These are phyloP conservation scores for Saitozyma podzolica DNA, from an alignment of 768 basidiomycete species.

Conservation along the genomic window DNA sequence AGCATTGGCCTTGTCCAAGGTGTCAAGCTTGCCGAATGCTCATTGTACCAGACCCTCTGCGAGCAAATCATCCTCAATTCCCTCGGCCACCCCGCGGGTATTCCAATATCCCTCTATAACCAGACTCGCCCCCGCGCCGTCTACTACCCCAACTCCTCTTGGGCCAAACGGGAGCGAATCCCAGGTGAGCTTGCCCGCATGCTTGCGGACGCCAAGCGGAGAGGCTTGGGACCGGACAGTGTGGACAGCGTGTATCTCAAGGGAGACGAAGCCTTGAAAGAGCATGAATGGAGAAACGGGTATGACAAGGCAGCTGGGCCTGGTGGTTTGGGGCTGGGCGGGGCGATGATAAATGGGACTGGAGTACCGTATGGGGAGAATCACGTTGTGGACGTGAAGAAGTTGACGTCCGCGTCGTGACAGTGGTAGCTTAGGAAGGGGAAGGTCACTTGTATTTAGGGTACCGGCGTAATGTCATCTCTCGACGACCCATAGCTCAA, in stretches of 20 bases:
- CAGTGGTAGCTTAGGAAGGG: no score
- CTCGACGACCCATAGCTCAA: no score
- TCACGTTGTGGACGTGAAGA: no score
- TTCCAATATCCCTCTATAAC: constrained; percentile 12
- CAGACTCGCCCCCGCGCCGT: constrained; percentile 16
- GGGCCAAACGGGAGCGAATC: constrained; percentile 24
- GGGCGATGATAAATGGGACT: no score
- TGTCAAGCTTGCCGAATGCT: background rate
- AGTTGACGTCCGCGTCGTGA: no score
- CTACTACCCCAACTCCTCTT: constrained; percentile 28
- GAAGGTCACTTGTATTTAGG: no score
- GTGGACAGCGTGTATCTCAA: constrained; percentile 31
- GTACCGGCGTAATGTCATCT: no score
- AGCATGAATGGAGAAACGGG: constrained; percentile 25
- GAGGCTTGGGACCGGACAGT: constrained; percentile 17
- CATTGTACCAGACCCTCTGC: constrained; percentile 18
- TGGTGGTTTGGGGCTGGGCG: no score
- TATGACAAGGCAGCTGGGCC: constrained; percentile 17
- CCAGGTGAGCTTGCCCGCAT: constrained; percentile 29
- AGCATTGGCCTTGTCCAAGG: background rate
- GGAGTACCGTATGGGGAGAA: no score
- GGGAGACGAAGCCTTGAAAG: constrained; percentile 18
- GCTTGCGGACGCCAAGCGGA: constrained; percentile 20
- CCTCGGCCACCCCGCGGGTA: constrained; percentile 16
- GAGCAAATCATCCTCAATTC: constrained; percentile 36